These are phyloP conservation scores for Syzygium aromaticum DNA, from an alignment of 345 rosid species.

Conservation along the genomic window DNA sequence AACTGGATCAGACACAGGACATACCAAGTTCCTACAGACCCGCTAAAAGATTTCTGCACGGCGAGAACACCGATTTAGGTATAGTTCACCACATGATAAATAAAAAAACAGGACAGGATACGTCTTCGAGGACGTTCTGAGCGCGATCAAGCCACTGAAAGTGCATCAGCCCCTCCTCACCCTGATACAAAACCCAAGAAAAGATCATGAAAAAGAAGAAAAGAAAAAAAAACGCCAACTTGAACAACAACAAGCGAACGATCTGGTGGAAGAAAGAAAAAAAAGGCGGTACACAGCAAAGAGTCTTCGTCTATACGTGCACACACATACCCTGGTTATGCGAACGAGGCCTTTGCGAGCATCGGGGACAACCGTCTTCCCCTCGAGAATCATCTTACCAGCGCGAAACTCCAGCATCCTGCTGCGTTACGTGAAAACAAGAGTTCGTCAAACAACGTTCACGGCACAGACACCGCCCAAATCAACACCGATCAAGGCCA, in stretches of 20 bases:
- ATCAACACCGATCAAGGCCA: background rate
- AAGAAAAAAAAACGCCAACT: background rate
- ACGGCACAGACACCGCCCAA: background rate
- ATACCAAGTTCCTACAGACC: background rate
- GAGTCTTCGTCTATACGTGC: background rate
- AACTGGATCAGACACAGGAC: background rate
- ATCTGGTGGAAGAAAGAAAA: background rate
- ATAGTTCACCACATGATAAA: background rate
- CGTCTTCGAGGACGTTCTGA: conserved; percentile 66
- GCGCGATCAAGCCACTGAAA: conserved; percentile 93
- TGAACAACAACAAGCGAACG: background rate
- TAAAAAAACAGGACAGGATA: conserved; percentile 36
- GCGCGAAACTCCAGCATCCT: conserved; percentile 91
- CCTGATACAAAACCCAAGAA: conserved; percentile 21
- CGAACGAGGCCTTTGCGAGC: conserved; percentile 85
- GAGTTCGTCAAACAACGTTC: background rate
- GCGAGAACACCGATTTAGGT: background rate
- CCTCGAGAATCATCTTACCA: conserved; percentile 85
- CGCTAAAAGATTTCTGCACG: background rate
- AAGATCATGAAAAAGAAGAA: background rate
- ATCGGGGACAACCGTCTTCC: conserved; percentile 81
- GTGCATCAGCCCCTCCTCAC: conserved; percentile 85
- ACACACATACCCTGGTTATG: conserved; percentile 45
- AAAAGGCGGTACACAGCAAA: background rate
- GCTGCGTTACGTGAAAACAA: conserved; percentile 13